A percentile compares a stretch with the other conserved stretches of the same genome.
Evolutionary conservation across 352 stramenopile genomes (phyloP).

Genomic region (Globisporangium emineosum): DNA sequence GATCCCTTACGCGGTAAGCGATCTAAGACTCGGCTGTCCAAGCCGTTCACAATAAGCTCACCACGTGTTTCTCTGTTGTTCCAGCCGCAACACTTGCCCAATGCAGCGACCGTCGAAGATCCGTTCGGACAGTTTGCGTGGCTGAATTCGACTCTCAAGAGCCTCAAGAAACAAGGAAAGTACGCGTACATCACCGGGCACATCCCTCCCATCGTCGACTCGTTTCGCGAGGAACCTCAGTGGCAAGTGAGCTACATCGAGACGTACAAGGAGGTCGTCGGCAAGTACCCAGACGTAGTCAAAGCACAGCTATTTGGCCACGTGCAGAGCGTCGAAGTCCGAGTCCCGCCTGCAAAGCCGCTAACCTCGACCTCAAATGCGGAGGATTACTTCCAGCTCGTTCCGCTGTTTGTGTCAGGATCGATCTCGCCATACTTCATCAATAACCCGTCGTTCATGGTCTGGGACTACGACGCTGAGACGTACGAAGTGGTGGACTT

Average conservation of each 20-base stretch:
- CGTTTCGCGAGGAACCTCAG: slow-evolving; percentile 68
- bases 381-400: slow-evolving; percentile 22
- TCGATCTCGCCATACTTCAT: slow-evolving; percentile 87
- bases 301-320: slow-evolving; percentile 90
- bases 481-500: slow-evolving; percentile 74
- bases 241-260: slow-evolving; percentile 87
- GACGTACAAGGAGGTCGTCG: slow-evolving; percentile 75
- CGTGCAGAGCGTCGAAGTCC: slow-evolving; percentile 90
- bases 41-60: slow-evolving; percentile 23
- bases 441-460: slow-evolving; percentile 89
- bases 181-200: slow-evolving; percentile 88
- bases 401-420: slow-evolving; percentile 72
- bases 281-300: slow-evolving; percentile 54
- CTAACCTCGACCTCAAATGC: neutral
- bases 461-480: slow-evolving; percentile 64
- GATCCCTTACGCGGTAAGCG: slow-evolving; percentile 68
- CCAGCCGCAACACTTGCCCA: slow-evolving; percentile 69
- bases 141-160: slow-evolving; percentile 69
- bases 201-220: slow-evolving; percentile 89
- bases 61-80: slow-evolving; percentile 14
- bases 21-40: slow-evolving; percentile 18
- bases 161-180: slow-evolving; percentile 34
- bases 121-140: slow-evolving; percentile 90
- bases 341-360: slow-evolving; percentile 34
- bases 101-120: slow-evolving; percentile 66